Conservation (phyloP, 108 stramenopile genomes). For the Stephanodiscus minutulus region DNA sequence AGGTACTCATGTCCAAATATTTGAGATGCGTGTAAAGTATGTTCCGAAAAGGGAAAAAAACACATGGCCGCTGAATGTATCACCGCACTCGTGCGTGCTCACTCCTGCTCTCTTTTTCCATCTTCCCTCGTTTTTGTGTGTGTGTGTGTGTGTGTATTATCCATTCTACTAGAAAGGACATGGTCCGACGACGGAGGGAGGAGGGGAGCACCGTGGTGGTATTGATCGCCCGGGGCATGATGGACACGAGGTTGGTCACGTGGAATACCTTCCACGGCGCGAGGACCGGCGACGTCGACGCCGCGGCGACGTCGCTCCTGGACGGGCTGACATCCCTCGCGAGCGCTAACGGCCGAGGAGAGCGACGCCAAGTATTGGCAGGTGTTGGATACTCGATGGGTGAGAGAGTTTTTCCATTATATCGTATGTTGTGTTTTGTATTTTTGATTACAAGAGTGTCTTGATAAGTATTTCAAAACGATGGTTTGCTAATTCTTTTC, state of each 20-base stretch:
- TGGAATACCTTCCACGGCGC: constrained; percentile 91
- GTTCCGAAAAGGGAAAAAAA: too few species aligned
- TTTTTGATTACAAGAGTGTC: too few species aligned
- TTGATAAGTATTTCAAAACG: neutral
- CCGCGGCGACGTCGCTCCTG: constrained; percentile 63
- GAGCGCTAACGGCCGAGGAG: neutral
- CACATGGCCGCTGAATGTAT: too few species aligned
- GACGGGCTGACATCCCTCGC: constrained; percentile 42
- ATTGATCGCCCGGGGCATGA: constrained; percentile 86
- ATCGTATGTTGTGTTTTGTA: too few species aligned
- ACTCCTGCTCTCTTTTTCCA: neutral
- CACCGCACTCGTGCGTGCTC: too few species aligned
- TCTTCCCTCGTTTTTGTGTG: too few species aligned
- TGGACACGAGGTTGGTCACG: constrained; percentile 73
- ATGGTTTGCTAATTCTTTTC: neutral
- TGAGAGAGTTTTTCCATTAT: too few species aligned
- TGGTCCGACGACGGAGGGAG: constrained; percentile 59
- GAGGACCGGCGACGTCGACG: constrained; percentile 77
- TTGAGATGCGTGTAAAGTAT: too few species aligned
- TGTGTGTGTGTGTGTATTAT: too few species aligned
- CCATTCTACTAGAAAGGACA: constrained; percentile 43
- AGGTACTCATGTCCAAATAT: too few species aligned
- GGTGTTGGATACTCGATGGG: constrained; percentile 89
- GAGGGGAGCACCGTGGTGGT: constrained; percentile 76
- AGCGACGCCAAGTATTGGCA: constrained; percentile 53